Percentiles rank a stretch among this genome's conserved stretches.
Conservation (phyloP, 495 filamentous ascomycete genomes). For the Penicillium roqueforti region DNA sequence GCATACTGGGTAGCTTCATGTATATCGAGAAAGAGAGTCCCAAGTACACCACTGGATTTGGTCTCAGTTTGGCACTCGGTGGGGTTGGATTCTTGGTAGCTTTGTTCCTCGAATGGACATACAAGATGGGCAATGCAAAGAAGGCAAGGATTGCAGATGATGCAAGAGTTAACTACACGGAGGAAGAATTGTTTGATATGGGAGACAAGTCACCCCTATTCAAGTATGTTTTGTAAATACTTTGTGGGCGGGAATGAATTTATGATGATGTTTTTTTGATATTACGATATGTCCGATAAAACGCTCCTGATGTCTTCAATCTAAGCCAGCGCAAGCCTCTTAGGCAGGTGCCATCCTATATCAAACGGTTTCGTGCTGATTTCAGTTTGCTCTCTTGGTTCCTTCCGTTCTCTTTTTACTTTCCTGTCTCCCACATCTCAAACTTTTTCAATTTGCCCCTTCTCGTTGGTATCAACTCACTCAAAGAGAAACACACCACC, state of each 20-base stretch:
- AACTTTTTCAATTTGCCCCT: background rate
- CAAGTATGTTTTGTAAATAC: slow-evolving; percentile 29
- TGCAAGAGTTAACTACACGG: slow-evolving; percentile 35
- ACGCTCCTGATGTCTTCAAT: background rate
- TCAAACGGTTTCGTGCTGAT: background rate
- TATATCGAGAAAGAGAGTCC: slow-evolving; percentile 7
- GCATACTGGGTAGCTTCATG: slow-evolving; percentile 10
- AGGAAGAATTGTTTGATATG: slow-evolving; percentile 48
- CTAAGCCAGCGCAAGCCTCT: too few species aligned
- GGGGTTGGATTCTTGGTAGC: slow-evolving; percentile 1
- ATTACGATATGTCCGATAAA: background rate
- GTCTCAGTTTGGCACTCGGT: background rate
- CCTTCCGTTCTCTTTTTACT: background rate
- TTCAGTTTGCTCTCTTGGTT: background rate
- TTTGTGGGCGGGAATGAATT: background rate
- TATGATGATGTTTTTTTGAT: background rate
- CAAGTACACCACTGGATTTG: slow-evolving; percentile 1
- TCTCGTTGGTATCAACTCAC: too few species aligned
- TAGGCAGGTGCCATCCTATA: background rate
- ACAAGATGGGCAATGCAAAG: slow-evolving; percentile 1
- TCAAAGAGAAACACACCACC: background rate
- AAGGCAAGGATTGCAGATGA: slow-evolving; percentile 24
- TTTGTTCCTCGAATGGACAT: slow-evolving; percentile 1
- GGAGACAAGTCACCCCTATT: slow-evolving; percentile 57
- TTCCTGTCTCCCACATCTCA: too few species aligned